Conservation (phyloP, 2,329 filamentous ascomycete species). For the Albifimbria verrucaria region DNA sequence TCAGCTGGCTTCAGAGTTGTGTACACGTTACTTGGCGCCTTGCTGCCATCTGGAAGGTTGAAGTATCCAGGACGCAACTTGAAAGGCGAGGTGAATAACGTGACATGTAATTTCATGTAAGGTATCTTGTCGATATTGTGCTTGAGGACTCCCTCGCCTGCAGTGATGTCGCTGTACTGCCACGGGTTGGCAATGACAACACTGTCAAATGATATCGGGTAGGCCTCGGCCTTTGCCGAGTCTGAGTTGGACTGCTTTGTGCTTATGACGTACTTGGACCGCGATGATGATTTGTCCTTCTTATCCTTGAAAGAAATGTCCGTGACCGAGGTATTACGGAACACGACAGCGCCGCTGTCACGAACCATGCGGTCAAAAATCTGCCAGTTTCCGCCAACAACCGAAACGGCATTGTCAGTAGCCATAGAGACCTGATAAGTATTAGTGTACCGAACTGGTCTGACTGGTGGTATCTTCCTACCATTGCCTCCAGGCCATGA, state of each 20-base stretch:
- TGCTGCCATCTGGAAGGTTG: constrained; percentile 53
- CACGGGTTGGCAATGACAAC: constrained; percentile 81
- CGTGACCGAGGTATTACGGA: constrained; percentile 65
- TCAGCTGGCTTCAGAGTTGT: constrained; percentile 72
- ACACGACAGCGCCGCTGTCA: constrained; percentile 56
- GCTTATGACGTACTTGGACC: constrained; percentile 45
- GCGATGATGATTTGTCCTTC: constrained; percentile 32
- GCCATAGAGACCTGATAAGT: constrained; percentile 72
- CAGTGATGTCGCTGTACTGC: constrained; percentile 71
- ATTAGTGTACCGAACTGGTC: too few relatives aligned
- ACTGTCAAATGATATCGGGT: constrained; percentile 65
- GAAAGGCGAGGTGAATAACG: constrained; percentile 77
- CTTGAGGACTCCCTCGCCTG: constrained; percentile 64
- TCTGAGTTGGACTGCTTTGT: constrained; percentile 24
- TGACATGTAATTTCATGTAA: constrained; percentile 85
- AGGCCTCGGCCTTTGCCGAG: constrained; percentile 27
- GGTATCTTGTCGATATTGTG: constrained; percentile 72
- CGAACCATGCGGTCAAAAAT: constrained; percentile 85
- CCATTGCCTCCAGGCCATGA: constrained; percentile 85
- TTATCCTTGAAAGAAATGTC: constrained; percentile 51
- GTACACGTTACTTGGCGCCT: constrained; percentile 71
- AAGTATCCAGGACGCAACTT: constrained; percentile 73
- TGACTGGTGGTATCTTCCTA: too few relatives aligned
- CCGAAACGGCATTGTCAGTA: constrained; percentile 74
- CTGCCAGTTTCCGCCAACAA: constrained; percentile 87